Percentiles rank a stretch among this genome's conserved stretches.
These are phyloP conservation scores for Colletotrichum godetiae DNA, from an alignment of 2,329 filamentous ascomycete genomes.

Conservation along the genomic window DNA sequence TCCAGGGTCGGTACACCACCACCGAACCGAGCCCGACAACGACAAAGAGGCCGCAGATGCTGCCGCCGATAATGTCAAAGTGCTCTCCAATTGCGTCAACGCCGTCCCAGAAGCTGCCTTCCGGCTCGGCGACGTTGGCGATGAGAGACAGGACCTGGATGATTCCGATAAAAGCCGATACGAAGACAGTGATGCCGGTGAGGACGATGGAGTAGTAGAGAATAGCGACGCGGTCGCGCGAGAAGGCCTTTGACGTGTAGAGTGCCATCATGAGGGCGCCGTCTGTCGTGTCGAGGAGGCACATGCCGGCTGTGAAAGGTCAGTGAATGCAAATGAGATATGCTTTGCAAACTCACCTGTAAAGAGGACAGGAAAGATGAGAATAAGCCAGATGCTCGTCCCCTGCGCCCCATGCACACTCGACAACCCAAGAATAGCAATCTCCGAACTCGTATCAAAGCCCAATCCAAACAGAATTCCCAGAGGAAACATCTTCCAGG, in stretches of 20 bases:
- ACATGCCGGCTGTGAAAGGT: constrained; percentile 80
- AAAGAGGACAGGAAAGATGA: constrained; percentile 91
- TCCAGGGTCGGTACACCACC: constrained; percentile 83
- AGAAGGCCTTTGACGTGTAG: constrained; percentile 84
- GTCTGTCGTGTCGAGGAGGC: constrained; percentile 90
- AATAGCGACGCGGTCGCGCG: constrained; percentile 86
- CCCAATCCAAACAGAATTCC: constrained; percentile 91
- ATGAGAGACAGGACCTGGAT: constrained; percentile 86
- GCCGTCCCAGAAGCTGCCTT: constrained; percentile 90
- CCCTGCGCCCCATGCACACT: constrained; percentile 87
- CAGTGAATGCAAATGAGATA: background rate
- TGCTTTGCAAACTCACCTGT: constrained; percentile 66
- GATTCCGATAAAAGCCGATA: constrained; percentile 86
- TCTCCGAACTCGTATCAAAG: constrained; percentile 95
- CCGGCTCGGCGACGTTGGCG: constrained; percentile 78
- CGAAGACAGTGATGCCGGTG: constrained; percentile 83
- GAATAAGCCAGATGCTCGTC: constrained; percentile 91
- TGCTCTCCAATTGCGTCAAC: constrained; percentile 81
- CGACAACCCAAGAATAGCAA: constrained; percentile 90
- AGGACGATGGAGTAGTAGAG: constrained; percentile 93
- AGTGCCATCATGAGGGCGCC: constrained; percentile 95
- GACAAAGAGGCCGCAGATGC: constrained; percentile 87
- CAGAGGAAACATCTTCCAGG: constrained; percentile 97
- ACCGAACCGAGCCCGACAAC: constrained; percentile 81
- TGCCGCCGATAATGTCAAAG: constrained; percentile 87